Evolutionary conservation across 306 rosid genomes (phyloP).

Genomic region (Abrus pulchellus): DNA sequence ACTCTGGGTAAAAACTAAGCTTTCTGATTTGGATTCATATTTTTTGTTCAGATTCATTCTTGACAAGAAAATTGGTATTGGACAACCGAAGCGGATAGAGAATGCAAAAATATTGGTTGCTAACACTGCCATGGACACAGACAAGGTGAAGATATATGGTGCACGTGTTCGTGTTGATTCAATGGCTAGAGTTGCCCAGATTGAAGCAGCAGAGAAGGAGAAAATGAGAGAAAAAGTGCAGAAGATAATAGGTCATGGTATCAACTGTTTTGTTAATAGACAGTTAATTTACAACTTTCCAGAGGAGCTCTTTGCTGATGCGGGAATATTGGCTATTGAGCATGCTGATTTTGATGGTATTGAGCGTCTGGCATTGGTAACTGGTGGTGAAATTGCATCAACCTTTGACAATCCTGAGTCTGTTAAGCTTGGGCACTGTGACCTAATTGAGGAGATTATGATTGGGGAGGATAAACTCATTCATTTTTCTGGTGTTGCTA

Average conservation of each 20-base stretch:
- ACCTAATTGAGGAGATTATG: conserved; percentile 95
- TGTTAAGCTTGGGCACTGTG: conserved; percentile 90
- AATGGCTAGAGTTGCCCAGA: conserved; percentile 93
- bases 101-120: conserved; percentile 94
- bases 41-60: conserved; percentile 80
- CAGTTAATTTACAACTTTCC: conserved; percentile 97
- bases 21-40: conserved; percentile 33
- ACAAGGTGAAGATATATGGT: conserved; percentile 95
- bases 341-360: conserved; percentile 99
- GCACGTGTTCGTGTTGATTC: conserved; percentile 98
- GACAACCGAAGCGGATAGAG: conserved; percentile 96
- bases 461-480: conserved; percentile 96
- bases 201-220: conserved; percentile 94
- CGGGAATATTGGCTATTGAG: conserved; percentile 95
- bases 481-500: conserved; percentile 93
- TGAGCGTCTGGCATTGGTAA: conserved; percentile 89
- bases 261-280: conserved; percentile 91
- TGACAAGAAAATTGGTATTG: conserved; percentile 99
- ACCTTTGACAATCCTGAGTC: conserved; percentile 98
- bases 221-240: conserved; percentile 97
- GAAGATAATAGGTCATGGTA: conserved; percentile 91
- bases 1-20: not conserved
- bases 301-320: conserved; percentile 98
- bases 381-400: conserved; percentile 97
- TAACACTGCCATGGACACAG: conserved; percentile 98